phyloP scores from a whole-genome alignment of 2,329 filamentous ascomycete genomes.

The Bertia moriformis region DNA sequence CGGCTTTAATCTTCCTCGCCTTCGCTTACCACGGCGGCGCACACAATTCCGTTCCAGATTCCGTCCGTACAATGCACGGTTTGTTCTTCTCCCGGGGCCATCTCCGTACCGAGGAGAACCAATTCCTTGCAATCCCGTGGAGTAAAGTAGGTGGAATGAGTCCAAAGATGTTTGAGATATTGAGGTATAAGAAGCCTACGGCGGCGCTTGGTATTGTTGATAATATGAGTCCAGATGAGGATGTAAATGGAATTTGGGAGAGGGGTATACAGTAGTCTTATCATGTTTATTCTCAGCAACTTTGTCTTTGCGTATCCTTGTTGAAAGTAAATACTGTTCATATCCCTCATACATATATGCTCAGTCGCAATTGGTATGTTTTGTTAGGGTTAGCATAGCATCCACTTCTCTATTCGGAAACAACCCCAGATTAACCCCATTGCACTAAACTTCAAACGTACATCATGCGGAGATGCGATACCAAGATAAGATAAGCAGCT shows the following conservation, averaged over 20 bases:
- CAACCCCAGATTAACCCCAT: too few relatives aligned
- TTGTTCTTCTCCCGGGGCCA: constrained; percentile 14
- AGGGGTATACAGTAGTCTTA: neutral
- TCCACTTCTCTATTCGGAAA: too few relatives aligned
- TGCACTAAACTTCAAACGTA: too few relatives aligned
- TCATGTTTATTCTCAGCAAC: too few relatives aligned
- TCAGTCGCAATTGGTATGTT: too few relatives aligned
- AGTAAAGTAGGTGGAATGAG: constrained; percentile 15
- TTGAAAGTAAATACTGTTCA: too few relatives aligned
- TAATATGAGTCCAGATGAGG: constrained; percentile 6
- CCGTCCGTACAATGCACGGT: constrained; percentile 12
- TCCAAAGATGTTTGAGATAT: constrained; percentile 13
- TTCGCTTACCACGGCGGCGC: constrained; percentile 16
- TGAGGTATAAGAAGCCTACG: constrained; percentile 16
- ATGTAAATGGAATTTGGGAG: neutral
- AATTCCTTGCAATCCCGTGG: constrained; percentile 14
- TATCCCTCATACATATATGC: too few relatives aligned
- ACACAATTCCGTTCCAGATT: constrained; percentile 11
- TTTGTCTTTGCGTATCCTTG: too few relatives aligned
- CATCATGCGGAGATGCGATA: too few relatives aligned
- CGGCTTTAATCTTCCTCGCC: constrained; percentile 18
- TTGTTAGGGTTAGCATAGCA: too few relatives aligned
- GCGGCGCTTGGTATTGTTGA: constrained; percentile 16
- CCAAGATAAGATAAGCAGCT: too few relatives aligned
- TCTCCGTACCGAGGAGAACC: constrained; percentile 16